Evolutionary conservation across 1,139 yeast genomes (phyloP), one percentile per base, ranked within the genome.

Genomic region (Pneumocystis canis): DNA sequence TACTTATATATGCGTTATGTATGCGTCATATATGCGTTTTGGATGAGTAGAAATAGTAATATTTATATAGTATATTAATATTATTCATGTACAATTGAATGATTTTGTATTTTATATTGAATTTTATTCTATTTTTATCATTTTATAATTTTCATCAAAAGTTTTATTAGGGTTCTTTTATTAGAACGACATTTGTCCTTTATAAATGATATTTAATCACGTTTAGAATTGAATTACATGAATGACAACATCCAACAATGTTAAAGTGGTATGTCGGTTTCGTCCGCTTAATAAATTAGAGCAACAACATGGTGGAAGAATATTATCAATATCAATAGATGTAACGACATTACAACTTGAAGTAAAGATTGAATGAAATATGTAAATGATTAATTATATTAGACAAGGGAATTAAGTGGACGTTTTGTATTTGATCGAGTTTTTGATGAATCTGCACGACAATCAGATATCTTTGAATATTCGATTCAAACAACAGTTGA

Each of bases 401-500:
- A 67, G 65, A 60, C 70, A 3, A 73, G 73, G 61, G 80, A 77
- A 14, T 65, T 69, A 30, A 65, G 73, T 14, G 74, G 75, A 14
- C 72, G 75, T 1, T 88, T 83, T 69, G 78, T 84, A 0, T 89
- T 83, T 72, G 96, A 89, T 71, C 74, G 82, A 54, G 84, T 87
- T 0, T 87, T 87, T 69, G 79, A 75, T 39, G 76, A 78, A 1
- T 70, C 72, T 0, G 67, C 83, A 3, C 69, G 78, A 1, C 95
- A 86, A 70, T 68, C 70, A n/a, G 84, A 84, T 11, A 75, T 89
- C 2, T 87, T 84, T 70, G 79, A 83, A 9, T 82, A 79, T 70
- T 80, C 88, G 1, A 79, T 85, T 18, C 71, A 75, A 59, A 81
- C 78, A 58, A 82, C 82, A 2, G 84, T 84, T 2, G 84, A 83